Base-by-base conservation (phyloP, 2,329 filamentous ascomycete genomes). In the Hymenoscyphus albidus region DNA sequence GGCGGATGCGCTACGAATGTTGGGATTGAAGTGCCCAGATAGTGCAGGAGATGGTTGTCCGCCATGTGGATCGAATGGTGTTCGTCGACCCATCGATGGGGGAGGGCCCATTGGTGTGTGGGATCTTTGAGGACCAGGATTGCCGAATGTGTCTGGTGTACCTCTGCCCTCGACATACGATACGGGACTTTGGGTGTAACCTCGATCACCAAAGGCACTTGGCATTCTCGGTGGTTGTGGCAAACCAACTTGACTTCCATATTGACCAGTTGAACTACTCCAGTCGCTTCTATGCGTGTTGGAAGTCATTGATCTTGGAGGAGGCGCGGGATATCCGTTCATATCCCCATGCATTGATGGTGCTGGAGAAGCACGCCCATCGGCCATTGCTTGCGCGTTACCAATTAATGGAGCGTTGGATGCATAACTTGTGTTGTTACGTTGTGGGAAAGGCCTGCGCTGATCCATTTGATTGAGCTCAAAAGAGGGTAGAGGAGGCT, bases 391-490 rank as follows among this genome's bases (percentile, higher is more conserved):
- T 39, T 82, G 81, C 5, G 87, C 86, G 65, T 84, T 80, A 18
- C 79, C 77, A 44, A 90, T 77, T 5, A 92, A 80, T 0, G 89
- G 85, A 7, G 85, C 82, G 66, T 88, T 85, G 2, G 88, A 87
- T 13, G 82, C 84, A 72, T 86, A 89, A 72, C 82, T 90, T n/a
- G 79, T 90, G 61, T 78, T 75, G 77, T 76, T 76, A 74, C 83
- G 76, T 67, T 80, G 73, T 70, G 77, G 79, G 66, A 78, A 69
- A 48, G 80, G 83, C 62, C 78, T 82, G 75, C 81, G 82, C 69
- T 82, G 83, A 70, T 81, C 83, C 67, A 83, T 77, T 54, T 78
- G 78, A 67, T 77, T 82, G 67, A 85, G 81, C 75, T 85, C 85
- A 65, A 74, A 80, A 64, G 72, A 78, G 27, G 81, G 78, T 9